phyloP scores from a whole-genome alignment of 106 monocot species.

The Dendrobium officinale region DNA sequence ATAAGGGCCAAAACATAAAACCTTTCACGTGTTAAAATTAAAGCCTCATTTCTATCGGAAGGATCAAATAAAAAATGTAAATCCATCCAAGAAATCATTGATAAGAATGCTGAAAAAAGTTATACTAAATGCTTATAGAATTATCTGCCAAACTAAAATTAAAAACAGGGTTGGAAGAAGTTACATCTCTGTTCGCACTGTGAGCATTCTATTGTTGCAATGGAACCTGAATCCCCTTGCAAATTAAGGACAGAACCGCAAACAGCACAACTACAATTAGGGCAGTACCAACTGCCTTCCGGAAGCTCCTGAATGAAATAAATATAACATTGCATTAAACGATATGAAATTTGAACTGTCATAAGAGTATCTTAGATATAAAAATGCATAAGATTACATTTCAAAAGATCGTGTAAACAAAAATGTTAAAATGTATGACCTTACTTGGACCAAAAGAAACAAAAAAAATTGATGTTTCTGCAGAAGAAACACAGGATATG shows the following conservation, averaged over 20 bases:
- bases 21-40: no score
- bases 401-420: not conserved
- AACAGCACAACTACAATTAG: conserved; percentile 51
- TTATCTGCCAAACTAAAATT: not conserved
- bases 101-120: not conserved
- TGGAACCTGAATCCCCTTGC: conserved; percentile 20
- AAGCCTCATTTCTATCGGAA: not conserved
- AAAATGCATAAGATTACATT: not conserved
- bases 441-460: not conserved
- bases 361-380: not conserved
- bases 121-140: not conserved
- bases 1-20: no score
- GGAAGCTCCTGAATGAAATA: conserved; percentile 59
- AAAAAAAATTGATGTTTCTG: no score
- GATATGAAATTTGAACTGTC: not conserved
- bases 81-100: not conserved
- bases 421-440: not conserved
- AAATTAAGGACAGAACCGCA: conserved; percentile 35
- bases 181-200: conserved; percentile 83
- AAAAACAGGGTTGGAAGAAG: not conserved
- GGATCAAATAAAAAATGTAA: not conserved
- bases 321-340: not conserved
- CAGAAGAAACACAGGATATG: no score
- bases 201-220: conserved; percentile 38
- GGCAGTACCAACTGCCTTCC: conserved; percentile 84